These are phyloP conservation scores for Paratinospora sagittata DNA, from an alignment of 164 flowering plant species.

Conservation along the genomic window DNA sequence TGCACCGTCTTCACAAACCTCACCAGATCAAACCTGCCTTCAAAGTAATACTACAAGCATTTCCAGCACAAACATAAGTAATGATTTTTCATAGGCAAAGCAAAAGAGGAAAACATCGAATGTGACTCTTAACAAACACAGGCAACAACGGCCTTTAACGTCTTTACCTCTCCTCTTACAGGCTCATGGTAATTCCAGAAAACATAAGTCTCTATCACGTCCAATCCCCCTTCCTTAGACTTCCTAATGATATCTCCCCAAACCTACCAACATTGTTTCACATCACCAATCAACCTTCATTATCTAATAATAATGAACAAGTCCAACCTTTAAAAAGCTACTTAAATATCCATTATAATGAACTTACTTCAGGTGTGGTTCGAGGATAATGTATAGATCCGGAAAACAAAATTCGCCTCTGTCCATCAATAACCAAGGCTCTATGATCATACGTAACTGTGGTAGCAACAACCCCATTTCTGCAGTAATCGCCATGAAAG, in stretches of 20 bases:
- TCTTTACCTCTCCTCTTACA: slow-evolving; percentile 40
- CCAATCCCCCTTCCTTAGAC: slow-evolving; percentile 60
- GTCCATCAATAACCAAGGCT: slow-evolving; percentile 60
- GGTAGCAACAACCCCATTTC: slow-evolving; percentile 17
- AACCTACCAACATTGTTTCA: slow-evolving; percentile 22
- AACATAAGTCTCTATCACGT: slow-evolving; percentile 55
- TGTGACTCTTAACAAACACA: neutral
- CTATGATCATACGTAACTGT: slow-evolving; percentile 52
- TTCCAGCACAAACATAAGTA: neutral
- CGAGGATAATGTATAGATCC: slow-evolving; percentile 71
- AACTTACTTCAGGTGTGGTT: slow-evolving; percentile 48
- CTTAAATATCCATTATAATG: neutral
- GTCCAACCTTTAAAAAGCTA: neutral
- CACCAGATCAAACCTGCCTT: slow-evolving; percentile 47
- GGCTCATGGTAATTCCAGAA: slow-evolving; percentile 67
- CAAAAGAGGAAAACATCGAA: neutral
- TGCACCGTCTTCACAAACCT: slow-evolving; percentile 50
- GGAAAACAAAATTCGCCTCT: slow-evolving; percentile 45
- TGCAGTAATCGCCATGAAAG: slow-evolving; percentile 6
- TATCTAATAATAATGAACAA: neutral
- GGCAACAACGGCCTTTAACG: too few species aligned
- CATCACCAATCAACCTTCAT: neutral
- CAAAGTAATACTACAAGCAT: slow-evolving; percentile 44
- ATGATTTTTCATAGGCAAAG: neutral
- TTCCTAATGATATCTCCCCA: slow-evolving; percentile 54